These are phyloP conservation scores for Colletotrichum sp. DNA, from an alignment of 2,329 filamentous ascomycete species.

Conservation along the genomic window DNA sequence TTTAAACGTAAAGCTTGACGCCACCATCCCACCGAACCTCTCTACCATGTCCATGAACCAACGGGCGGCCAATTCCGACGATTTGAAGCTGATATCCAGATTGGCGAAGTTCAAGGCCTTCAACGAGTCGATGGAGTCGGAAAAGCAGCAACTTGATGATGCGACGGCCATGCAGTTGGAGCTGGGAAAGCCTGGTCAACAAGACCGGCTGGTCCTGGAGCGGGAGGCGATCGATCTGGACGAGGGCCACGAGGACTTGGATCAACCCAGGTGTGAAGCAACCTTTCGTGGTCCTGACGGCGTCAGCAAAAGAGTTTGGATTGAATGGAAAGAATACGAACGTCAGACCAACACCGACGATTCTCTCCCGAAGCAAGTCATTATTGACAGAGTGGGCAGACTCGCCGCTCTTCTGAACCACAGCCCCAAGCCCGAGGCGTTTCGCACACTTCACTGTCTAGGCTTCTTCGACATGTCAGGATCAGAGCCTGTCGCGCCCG, in stretches of 20 bases:
- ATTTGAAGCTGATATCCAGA: constrained; percentile 44
- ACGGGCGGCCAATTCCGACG: constrained; percentile 42
- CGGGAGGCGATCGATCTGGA: constrained; percentile 38
- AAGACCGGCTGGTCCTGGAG: constrained; percentile 37
- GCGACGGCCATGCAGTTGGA: constrained; percentile 42
- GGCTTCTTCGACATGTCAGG: constrained; percentile 52
- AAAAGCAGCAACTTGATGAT: constrained; percentile 35
- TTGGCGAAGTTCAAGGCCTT: constrained; percentile 58
- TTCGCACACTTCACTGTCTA: constrained; percentile 54
- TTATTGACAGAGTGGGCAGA: constrained; percentile 49
- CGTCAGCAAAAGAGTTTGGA: constrained; percentile 44
- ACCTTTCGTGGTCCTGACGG: constrained; percentile 37
- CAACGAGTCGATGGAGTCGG: constrained; percentile 47
- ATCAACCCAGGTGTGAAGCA: constrained; percentile 44
- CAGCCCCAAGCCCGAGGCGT: constrained; percentile 51
- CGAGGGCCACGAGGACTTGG: constrained; percentile 33
- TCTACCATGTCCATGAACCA: constrained; percentile 38
- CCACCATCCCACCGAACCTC: constrained; percentile 22
- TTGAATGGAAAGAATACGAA: constrained; percentile 57
- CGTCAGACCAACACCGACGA: constrained; percentile 35
- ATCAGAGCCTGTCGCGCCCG: constrained; percentile 31
- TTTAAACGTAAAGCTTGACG: constrained; percentile 47
- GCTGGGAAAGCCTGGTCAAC: constrained; percentile 37
- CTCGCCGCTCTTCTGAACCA: constrained; percentile 53
- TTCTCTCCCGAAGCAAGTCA: constrained; percentile 45